Evolutionary conservation across 1,284 basidiomycete genomes (phyloP), one percentile per base, ranked within the genome.

Genomic region (Coniferiporia weirii): DNA sequence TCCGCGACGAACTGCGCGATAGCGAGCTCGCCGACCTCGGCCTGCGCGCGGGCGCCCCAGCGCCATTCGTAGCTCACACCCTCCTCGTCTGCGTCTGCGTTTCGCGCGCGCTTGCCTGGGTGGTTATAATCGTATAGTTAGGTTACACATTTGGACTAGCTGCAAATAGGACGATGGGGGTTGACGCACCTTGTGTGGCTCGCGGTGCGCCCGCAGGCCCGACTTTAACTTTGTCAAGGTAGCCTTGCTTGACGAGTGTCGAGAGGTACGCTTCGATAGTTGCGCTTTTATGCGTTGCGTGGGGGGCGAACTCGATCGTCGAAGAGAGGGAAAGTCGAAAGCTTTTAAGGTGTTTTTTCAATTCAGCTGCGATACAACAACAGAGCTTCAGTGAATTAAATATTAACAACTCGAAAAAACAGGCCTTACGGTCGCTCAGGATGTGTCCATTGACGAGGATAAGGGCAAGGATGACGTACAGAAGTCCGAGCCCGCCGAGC

Each of bases 1-100:
- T 89, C 84, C 0, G 83, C 83, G 0, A 91, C 73, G 63, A 91
- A 92, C 52, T 71, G 71, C 2, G 82, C 86, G 6, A 91, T 70
- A 4, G 74, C 79, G 57, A 75, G 71, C 69, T 93, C 89, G 4
- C 88, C 86, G 1, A 92, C 78, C 69, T 93, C 89, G 51, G 79
- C 77, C 47, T 82, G 75, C 5, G 89, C 84, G n/a, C 90, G 77
- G 17, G 77, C 75, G 2, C 89, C 90, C 89, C 90, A 92, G 5
- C 82, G 79, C 89, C 89, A 91, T 68, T 91, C 87, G 62, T 78
- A 85, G 32, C 75, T 75, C 17, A 74, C 72, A 7, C 76, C 79
- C 12, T 80, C 80, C 17, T 84, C 81, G 9, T 73, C 74, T 1
- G 72, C 70, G 15, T 66, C 66, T 10, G 69, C 66, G 12, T 66